Base-by-base conservation (phyloP, 202 grass and related monocot species). In the Carex arenaria region DNA sequence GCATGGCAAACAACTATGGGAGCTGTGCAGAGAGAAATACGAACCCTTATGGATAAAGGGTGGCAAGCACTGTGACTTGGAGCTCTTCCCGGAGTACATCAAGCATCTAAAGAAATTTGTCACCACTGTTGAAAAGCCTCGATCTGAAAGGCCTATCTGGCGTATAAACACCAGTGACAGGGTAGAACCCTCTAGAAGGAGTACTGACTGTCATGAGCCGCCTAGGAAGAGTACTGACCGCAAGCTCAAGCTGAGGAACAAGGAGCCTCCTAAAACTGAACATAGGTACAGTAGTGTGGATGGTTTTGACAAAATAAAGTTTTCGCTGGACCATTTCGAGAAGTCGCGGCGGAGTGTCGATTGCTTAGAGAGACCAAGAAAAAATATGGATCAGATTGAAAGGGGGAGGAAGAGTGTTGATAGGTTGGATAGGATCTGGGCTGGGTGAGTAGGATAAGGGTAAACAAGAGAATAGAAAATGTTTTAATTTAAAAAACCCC, bases 31-130 rank as follows among this genome's bases (percentile, higher is more conserved):
- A 87, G 88, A 90, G 54, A 94, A 94, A 89, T 94, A 89, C 63
- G 93, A 94, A 77, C 93, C 93, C 47, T 89, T 94, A 34, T 94
- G 93, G 93, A 77, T 94, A 4, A 90, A 84, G 68, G 93, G 93
- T n/a, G 93, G 93, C n/a, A 94, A 94, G 70, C 93, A 94, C 84
- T 92, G 93, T 84, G 89, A 94, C 73, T 81, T 94, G 59, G 93
- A 94, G 82, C 88, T 94, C 52, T 94, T 88, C 62, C 93, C 93
- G 13, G 90, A 94, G 79, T 94, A 94, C 59, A 76, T 94, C 72
- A 86, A 67, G 26, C 93, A 92, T 49, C 88, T 94, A 45, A 92
- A 90, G 84, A 94, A 89, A 71, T 94, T 94, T 61, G 19, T 94
- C 11, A 64, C 87, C 79, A 87, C 59, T 45, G 88, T 94, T 54